A percentile compares a stretch with the other conserved stretches of the same genome.
These are phyloP conservation scores for Lolium multiflorum DNA, from an alignment of 176 grass and related monocot species.

Conservation along the genomic window DNA sequence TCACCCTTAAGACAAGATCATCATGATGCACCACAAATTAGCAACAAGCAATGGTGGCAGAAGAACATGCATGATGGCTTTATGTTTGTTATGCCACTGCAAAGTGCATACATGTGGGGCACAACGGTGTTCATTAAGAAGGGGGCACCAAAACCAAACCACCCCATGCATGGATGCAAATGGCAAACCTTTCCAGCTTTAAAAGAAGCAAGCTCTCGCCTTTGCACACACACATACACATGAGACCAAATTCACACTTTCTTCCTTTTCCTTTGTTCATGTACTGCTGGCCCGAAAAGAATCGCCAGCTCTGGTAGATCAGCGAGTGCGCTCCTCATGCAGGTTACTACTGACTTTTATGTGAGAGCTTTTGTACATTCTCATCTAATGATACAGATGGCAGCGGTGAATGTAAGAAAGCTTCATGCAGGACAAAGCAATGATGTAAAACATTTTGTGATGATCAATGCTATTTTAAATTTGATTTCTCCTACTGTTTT, in stretches of 20 bases:
- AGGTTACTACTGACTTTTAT: constrained; percentile 26
- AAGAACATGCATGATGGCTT: constrained; percentile 46
- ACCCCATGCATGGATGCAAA: constrained; percentile 36
- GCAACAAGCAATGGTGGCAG: constrained; percentile 44
- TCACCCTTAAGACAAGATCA: constrained; percentile 42
- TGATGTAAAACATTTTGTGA: not conserved
- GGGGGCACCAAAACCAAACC: constrained; percentile 4
- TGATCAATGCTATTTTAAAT: constrained; percentile 7
- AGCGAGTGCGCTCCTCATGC: constrained; percentile 32
- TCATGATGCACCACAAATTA: constrained; percentile 51
- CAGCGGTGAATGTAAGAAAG: constrained; percentile 25
- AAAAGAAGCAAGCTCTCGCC: constrained; percentile 58
- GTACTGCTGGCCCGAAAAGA: constrained; percentile 30
- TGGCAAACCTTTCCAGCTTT: constrained; percentile 63
- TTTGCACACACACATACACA: constrained; percentile 48
- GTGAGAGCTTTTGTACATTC: not conserved
- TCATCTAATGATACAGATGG: constrained; percentile 18
- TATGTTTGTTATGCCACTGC: constrained; percentile 43
- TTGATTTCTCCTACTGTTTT: not conserved
- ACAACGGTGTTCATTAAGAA: constrained; percentile 37
- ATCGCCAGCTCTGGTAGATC: constrained; percentile 32
- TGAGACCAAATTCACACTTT: constrained; percentile 60
- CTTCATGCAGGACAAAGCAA: constrained; percentile 24
- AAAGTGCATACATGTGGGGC: constrained; percentile 43
- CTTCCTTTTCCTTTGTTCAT: not conserved